Percentiles rank a stretch among this genome's conserved stretches.
phyloP scores from a whole-genome alignment of 768 basidiomycete genomes.

The Pleurotus giganteus region DNA sequence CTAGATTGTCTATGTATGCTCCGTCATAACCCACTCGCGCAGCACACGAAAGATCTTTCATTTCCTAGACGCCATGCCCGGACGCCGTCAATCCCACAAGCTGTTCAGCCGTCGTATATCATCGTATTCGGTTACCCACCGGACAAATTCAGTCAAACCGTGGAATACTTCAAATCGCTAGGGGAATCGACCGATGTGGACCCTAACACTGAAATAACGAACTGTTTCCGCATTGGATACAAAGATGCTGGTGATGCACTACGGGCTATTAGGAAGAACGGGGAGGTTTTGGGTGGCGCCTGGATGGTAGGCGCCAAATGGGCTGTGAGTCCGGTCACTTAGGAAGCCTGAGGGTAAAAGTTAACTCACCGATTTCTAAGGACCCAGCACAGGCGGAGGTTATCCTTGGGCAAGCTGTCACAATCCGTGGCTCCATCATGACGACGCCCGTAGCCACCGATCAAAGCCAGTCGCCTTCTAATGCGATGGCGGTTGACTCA shows the following conservation, averaged over 20 bases:
- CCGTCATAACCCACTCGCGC: slow-evolving; percentile 3
- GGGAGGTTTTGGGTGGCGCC: slow-evolving; percentile 68
- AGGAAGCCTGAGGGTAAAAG: background rate
- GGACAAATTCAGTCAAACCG: slow-evolving; percentile 69
- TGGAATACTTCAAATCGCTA: slow-evolving; percentile 73
- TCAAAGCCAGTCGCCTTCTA: slow-evolving; percentile 18
- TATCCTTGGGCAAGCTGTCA: slow-evolving; percentile 39
- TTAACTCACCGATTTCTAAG: slow-evolving; percentile 29
- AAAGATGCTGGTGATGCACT: slow-evolving; percentile 68
- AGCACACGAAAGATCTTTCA: slow-evolving; percentile 36
- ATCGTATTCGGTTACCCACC: slow-evolving; percentile 89
- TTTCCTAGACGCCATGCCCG: slow-evolving; percentile 34
- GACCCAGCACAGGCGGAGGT: slow-evolving; percentile 60
- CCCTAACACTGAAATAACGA: slow-evolving; percentile 63
- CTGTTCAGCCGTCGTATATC: slow-evolving; percentile 53
- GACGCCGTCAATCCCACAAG: slow-evolving; percentile 23
- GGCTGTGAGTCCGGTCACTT: slow-evolving; percentile 54
- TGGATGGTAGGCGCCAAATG: slow-evolving; percentile 89
- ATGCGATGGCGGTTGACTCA: slow-evolving; percentile 49
- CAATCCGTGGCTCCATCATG: slow-evolving; percentile 19
- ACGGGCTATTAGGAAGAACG: slow-evolving; percentile 79
- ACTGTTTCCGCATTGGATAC: slow-evolving; percentile 84
- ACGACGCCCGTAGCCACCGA: slow-evolving; percentile 15
- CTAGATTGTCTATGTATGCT: background rate
- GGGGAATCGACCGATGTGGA: slow-evolving; percentile 71